These are phyloP conservation scores for Hypsizygus marmoreus DNA, from an alignment of 768 basidiomycete genomes.

Conservation along the genomic window DNA sequence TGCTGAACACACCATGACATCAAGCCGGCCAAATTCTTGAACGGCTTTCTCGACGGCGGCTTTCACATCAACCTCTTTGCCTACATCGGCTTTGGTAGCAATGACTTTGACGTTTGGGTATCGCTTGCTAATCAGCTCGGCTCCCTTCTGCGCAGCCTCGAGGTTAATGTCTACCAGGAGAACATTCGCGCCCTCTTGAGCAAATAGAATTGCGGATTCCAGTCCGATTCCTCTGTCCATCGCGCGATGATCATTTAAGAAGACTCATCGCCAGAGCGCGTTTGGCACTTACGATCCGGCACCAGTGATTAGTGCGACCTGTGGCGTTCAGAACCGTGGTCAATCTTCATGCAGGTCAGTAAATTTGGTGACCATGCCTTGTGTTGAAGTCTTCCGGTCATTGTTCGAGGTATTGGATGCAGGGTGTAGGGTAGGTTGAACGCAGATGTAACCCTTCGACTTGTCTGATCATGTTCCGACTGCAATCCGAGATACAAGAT, in stretches of 20 bases:
- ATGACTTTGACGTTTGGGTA: constrained; percentile 71
- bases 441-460: constrained; percentile 13
- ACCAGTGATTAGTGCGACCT: constrained; percentile 85
- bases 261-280: constrained; percentile 4
- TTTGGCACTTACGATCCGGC: constrained; percentile 73
- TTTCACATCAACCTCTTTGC: constrained; percentile 86
- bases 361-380: constrained; percentile 42
- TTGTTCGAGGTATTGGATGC: constrained; percentile 25
- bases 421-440: constrained; percentile 14
- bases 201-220: constrained; percentile 94
- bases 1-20: constrained; percentile 87
- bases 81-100: constrained; percentile 81
- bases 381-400: constrained; percentile 70
- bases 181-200: constrained; percentile 90
- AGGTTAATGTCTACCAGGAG: constrained; percentile 88
- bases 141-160: constrained; percentile 68
- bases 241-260: constrained; percentile 18
- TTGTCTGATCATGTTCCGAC: constrained; percentile 3
- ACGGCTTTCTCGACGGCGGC: constrained; percentile 79
- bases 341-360: constrained; percentile 1
- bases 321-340: constrained; percentile 5
- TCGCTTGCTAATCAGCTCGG: constrained; percentile 59
- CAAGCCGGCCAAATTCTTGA: constrained; percentile 87
- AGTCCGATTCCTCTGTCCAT: constrained; percentile 86
- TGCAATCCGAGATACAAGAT: constrained; percentile 10